Evolutionary conservation across 495 filamentous ascomycete species (phyloP).

Genomic region (Penicillium dipodomyicola): DNA sequence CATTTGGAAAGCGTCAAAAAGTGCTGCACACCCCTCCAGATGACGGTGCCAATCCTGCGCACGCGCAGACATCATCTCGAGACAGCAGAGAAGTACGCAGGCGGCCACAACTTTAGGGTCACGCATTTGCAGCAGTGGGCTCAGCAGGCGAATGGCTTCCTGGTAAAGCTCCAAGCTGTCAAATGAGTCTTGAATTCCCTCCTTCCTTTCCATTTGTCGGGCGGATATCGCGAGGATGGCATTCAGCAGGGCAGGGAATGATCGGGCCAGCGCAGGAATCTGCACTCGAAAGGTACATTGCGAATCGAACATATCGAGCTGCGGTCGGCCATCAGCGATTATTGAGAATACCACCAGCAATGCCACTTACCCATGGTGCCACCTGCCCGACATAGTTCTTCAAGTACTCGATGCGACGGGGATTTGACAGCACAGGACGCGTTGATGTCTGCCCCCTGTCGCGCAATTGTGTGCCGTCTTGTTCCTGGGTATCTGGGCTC

Average conservation of each 20-base stretch:
- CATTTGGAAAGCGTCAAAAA: conserved; percentile 44
- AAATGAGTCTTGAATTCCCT: conserved; percentile 32
- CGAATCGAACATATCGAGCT: conserved; percentile 54
- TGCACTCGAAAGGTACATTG: conserved; percentile 42
- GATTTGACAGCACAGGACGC: conserved; percentile 26
- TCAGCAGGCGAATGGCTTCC: conserved; percentile 43
- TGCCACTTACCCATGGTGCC: conserved; percentile 40
- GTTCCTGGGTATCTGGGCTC: conserved; percentile 18
- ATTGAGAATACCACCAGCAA: background rate
- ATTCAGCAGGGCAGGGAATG: conserved; percentile 39
- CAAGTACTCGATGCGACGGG: conserved; percentile 36
- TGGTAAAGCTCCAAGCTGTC: conserved; percentile 48
- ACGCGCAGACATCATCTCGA: conserved; percentile 51
- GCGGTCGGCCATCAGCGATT: conserved; percentile 3
- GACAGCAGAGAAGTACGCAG: conserved; percentile 42
- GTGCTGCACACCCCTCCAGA: conserved; percentile 47
- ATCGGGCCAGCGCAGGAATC: conserved; percentile 37
- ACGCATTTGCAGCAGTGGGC: conserved; percentile 34
- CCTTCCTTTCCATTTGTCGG: conserved; percentile 44
- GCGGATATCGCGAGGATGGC: conserved; percentile 45
- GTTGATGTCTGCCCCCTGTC: conserved; percentile 8
- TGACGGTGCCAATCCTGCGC: conserved; percentile 48
- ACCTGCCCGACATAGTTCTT: conserved; percentile 47
- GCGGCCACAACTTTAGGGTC: conserved; percentile 43
- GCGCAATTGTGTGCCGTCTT: background rate